Evolutionary conservation across 441 rosid species (phyloP).

Genomic region (Viola pubescens): DNA sequence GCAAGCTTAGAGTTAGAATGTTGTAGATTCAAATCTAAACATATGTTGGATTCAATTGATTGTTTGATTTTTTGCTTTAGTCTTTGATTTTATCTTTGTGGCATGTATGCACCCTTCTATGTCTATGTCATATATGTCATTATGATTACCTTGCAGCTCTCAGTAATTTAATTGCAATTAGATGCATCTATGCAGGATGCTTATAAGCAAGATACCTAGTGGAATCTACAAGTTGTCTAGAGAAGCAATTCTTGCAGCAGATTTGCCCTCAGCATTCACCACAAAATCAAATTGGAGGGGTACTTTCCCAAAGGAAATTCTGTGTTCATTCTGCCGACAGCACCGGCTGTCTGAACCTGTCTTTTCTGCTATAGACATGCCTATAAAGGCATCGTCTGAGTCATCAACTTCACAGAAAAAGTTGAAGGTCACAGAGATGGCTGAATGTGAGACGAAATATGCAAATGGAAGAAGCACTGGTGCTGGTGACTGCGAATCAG

Average conservation of each 20-base stretch:
- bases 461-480: slow-evolving; percentile 27
- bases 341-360: slow-evolving; percentile 77
- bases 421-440: slow-evolving; percentile 34
- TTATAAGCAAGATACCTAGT: slow-evolving; percentile 60
- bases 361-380: slow-evolving; percentile 33
- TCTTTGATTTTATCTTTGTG: background rate
- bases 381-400: slow-evolving; percentile 37
- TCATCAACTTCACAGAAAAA: slow-evolving; percentile 46
- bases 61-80: no score
- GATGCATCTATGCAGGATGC: slow-evolving; percentile 41
- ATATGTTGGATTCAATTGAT: no score
- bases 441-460: slow-evolving; percentile 24
- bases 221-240: slow-evolving; percentile 81
- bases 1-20: no score
- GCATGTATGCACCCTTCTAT: background rate
- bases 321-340: slow-evolving; percentile 73
- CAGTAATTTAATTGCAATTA: slow-evolving; percentile 10
- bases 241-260: slow-evolving; percentile 61
- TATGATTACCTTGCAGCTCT: slow-evolving; percentile 7
- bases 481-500: slow-evolving; percentile 22
- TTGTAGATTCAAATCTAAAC: no score
- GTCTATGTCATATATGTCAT: background rate
- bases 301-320: slow-evolving; percentile 69
- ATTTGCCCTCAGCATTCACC: slow-evolving; percentile 59
- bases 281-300: slow-evolving; percentile 86